Conservation (phyloP, 257 asterid genomes). For the Solanum appendiculatum region DNA sequence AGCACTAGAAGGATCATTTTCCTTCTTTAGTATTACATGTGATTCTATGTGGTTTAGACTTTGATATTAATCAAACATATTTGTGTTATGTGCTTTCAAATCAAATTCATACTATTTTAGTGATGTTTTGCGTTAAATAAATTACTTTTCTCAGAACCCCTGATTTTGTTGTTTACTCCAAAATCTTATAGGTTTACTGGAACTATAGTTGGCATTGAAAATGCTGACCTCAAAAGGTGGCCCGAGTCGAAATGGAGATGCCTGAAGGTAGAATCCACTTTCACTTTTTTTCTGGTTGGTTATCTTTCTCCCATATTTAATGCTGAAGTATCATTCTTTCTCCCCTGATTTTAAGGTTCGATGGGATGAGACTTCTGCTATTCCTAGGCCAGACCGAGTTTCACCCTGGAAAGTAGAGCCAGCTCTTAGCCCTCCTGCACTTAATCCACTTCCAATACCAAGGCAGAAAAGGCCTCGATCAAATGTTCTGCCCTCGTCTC, state of each 20-base stretch:
- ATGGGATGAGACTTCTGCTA: slow-evolving; percentile 86
- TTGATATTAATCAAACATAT: not conserved
- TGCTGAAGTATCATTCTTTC: not conserved
- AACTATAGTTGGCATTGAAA: slow-evolving; percentile 63
- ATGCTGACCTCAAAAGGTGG: slow-evolving; percentile 46
- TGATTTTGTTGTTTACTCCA: not conserved
- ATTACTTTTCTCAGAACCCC: not conserved
- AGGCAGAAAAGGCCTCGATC: slow-evolving; percentile 76
- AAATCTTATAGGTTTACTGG: slow-evolving; percentile 54
- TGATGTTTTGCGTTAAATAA: not conserved
- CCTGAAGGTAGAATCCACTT: slow-evolving; percentile 41
- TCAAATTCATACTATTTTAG: not conserved
- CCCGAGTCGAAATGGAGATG: slow-evolving; percentile 75
- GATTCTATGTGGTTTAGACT: not conserved
- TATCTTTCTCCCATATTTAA: not conserved
- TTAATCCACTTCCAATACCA: slow-evolving; percentile 72
- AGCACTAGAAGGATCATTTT: not conserved
- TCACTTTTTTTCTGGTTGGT: not conserved
- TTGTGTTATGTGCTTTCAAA: not conserved
- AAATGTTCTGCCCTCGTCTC: slow-evolving; percentile 52
- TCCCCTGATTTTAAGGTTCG: slow-evolving; percentile 45
- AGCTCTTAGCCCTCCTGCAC: slow-evolving; percentile 72
- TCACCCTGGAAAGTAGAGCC: slow-evolving; percentile 97
- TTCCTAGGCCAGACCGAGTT: slow-evolving; percentile 87
- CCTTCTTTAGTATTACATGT: not conserved